Base-by-base conservation (phyloP, 2,329 filamentous ascomycete species). In the Penicillium sp. region DNA sequence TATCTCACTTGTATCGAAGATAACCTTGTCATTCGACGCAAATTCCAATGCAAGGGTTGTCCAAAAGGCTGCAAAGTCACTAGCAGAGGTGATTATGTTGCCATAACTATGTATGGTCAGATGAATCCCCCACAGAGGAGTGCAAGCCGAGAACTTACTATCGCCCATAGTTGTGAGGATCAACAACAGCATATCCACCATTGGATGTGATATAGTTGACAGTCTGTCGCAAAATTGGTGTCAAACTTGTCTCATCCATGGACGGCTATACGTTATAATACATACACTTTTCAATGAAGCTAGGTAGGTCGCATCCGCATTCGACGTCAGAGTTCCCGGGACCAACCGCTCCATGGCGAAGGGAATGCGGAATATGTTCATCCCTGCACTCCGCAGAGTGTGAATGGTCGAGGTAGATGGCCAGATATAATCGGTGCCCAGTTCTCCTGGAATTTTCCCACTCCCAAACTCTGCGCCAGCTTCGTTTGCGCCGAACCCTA, bases 161-260 rank as follows among this genome's bases (percentile, higher is more conserved):
- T 64, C 58, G 55, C n/a, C 63, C 84, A 63, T 78, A 87, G 77
- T 87, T 87, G 71, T 87, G 85, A 5, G 85, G 82, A 65, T 87
- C 83, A 25, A 85, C 62, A 45, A 85, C 70, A 2, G 81, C 82
- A 65, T 82, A 80, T 9, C 76, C 78, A 21, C 81, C 82, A 49
- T 75, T 78, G 8, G 65, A 62, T 31, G 79, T 78, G 51, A 78
- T 70, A 43, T 68, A 72, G 36, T 71, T 66, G 47, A 77, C 68
- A 16, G 65, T 67, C 70, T 74, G 38, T 23, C 11, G 3, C 7
- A 21, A 16, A 16, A 23, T 27, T 36, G 8, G 16, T 1, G 25
- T 38, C 21, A 45, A 6, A 16, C 4, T 19, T 21, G 19, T n/a
- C 5, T 11, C 4, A 25, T 21, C 1, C 10, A n/a, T 5, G 7